Conservation (phyloP, 139 green algal genomes). For the Desmodesmus armatus region DNA sequence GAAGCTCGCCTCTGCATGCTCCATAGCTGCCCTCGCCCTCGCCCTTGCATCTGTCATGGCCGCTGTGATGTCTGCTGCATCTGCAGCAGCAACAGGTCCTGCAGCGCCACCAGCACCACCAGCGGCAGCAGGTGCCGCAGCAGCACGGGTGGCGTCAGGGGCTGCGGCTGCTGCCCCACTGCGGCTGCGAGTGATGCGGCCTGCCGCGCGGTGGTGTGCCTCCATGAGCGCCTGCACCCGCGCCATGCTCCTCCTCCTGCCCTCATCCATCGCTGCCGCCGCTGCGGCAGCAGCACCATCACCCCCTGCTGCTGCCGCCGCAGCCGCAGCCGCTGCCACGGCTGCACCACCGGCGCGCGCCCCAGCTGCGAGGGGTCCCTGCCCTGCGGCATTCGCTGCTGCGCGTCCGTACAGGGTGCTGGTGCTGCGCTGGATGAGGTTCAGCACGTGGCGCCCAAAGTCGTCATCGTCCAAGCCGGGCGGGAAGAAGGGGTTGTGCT, state of each 20-base stretch:
- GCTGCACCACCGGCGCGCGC: neutral
- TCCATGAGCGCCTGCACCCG: neutral
- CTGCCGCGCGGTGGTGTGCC: neutral
- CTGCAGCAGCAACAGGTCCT: neutral
- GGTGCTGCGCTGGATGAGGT: neutral
- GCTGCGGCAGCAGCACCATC: neutral
- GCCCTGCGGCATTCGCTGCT: neutral
- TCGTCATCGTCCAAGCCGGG: neutral
- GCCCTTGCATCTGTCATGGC: neutral
- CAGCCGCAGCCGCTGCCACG: neutral
- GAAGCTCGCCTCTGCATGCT: no score
- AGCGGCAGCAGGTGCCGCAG: neutral
- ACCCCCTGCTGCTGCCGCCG: neutral
- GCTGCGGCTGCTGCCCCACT: neutral
- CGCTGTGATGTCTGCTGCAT: neutral
- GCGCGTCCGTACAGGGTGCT: neutral
- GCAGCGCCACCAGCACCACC: neutral
- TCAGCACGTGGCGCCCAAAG: neutral
- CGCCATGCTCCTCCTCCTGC: neutral
- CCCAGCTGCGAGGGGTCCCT: neutral
- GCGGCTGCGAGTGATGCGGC: no score
- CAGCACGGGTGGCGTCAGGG: neutral
- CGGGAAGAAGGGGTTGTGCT: neutral
- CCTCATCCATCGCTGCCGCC: neutral
- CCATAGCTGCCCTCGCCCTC: neutral